These are phyloP conservation scores for Magnusiomyces tetraspermus DNA, from an alignment of 1,139 yeast genomes.

Conservation along the genomic window DNA sequence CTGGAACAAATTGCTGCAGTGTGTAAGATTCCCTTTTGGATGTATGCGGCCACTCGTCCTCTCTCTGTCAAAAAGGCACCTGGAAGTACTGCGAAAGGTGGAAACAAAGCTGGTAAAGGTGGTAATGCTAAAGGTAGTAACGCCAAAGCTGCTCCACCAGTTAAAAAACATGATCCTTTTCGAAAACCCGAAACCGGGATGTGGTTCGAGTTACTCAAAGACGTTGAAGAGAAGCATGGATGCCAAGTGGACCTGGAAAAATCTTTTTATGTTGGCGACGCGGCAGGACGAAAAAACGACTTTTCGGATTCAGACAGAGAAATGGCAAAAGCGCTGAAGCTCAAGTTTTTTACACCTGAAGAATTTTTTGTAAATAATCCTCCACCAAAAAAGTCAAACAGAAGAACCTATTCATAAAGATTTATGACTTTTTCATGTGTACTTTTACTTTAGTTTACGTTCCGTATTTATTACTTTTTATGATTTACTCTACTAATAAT, in stretches of 20 bases:
- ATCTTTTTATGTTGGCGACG: conserved; percentile 85
- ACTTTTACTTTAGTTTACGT: too few relatives aligned
- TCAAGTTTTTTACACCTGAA: conserved; percentile 63
- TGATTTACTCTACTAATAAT: too few relatives aligned
- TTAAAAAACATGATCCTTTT: conserved; percentile 37
- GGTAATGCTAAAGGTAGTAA: conserved; percentile 16
- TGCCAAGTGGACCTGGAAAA: conserved; percentile 33
- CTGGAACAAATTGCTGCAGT: conserved; percentile 35
- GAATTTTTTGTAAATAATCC: conserved; percentile 33
- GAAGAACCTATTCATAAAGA: not conserved
- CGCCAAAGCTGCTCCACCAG: conserved; percentile 17
- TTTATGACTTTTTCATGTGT: too few relatives aligned
- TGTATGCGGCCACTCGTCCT: conserved; percentile 45
- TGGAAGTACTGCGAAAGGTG: too few relatives aligned
- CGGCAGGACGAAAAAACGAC: conserved; percentile 75
- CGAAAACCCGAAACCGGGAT: conserved; percentile 74
- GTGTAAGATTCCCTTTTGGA: conserved; percentile 35
- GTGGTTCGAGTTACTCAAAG: conserved; percentile 46
- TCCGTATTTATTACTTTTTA: too few relatives aligned
- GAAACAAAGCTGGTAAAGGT: conserved; percentile 15
- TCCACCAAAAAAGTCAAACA: not conserved
- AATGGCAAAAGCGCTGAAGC: conserved; percentile 52
- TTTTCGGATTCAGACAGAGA: conserved; percentile 65
- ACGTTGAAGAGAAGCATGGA: conserved; percentile 23
- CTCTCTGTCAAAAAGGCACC: conserved; percentile 7